Conservation (phyloP, 179 eudicot genomes). For the Spinacia oleracea region DNA sequence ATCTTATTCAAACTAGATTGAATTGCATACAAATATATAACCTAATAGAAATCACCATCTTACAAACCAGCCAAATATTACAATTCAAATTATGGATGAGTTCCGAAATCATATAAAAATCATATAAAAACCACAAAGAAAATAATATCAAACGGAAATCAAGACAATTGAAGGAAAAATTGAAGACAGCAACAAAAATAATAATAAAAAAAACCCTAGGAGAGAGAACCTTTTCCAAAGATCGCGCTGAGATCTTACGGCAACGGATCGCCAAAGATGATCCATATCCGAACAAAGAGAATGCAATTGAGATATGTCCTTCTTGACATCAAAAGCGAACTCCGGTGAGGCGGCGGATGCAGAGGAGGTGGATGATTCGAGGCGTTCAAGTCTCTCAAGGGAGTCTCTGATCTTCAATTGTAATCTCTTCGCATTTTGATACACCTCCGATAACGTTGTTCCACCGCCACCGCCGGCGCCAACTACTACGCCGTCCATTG, state of each 20-base stretch:
- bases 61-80: background rate
- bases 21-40: background rate
- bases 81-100: background rate
- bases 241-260: conserved; percentile 82
- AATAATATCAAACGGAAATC: background rate
- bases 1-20: background rate
- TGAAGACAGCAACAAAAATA: no score
- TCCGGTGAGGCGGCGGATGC: conserved; percentile 57
- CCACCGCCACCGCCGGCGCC: conserved; percentile 38
- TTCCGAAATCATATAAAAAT: background rate
- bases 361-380: conserved; percentile 57
- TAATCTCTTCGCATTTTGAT: conserved; percentile 62
- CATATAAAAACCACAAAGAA: background rate
- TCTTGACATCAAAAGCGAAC: conserved; percentile 51
- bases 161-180: background rate
- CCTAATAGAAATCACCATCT: no score
- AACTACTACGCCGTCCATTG: conserved; percentile 17
- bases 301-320: conserved; percentile 60
- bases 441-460: conserved; percentile 64
- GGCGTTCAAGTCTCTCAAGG: conserved; percentile 74
- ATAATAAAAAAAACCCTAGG: background rate
- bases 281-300: conserved; percentile 80
- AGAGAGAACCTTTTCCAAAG: conserved; percentile 74
- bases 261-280: conserved; percentile 67
- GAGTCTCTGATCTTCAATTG: conserved; percentile 59